These are phyloP conservation scores for Pugionium dolabratum DNA, from an alignment of 345 rosid species.

Conservation along the genomic window DNA sequence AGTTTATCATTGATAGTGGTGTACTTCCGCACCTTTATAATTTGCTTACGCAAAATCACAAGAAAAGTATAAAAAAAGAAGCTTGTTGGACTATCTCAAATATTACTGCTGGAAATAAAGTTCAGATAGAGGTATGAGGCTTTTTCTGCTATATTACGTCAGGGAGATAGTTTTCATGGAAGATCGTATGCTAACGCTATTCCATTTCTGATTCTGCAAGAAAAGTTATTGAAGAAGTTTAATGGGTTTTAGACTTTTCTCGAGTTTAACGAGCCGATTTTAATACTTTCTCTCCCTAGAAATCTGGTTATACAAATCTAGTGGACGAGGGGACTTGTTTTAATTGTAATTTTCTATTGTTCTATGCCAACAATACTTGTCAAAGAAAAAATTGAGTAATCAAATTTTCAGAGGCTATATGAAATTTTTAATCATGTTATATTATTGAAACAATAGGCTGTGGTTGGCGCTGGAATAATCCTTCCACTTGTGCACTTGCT, in stretches of 20 bases:
- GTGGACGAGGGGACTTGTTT: background rate
- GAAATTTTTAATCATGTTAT: background rate
- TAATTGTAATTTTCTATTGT: constrained; percentile 3
- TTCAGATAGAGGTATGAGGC: constrained; percentile 71
- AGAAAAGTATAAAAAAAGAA: constrained; percentile 85
- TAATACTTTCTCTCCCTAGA: constrained; percentile 2
- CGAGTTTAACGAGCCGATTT: background rate
- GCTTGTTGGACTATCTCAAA: constrained; percentile 95
- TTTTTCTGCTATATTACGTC: constrained; percentile 16
- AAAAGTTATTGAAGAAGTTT: constrained; percentile 2
- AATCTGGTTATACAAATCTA: background rate
- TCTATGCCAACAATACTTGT: constrained; percentile 5
- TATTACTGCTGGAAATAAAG: constrained; percentile 77
- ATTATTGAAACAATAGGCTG: constrained; percentile 52
- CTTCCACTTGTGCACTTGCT: constrained; percentile 78
- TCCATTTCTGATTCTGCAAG: constrained; percentile 11
- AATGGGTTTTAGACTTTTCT: constrained; percentile 2
- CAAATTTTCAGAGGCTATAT: constrained; percentile 11
- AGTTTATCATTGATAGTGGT: constrained; percentile 74
- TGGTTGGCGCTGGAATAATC: constrained; percentile 64
- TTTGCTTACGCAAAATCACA: constrained; percentile 72
- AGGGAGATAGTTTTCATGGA: constrained; percentile 13
- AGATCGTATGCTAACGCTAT: constrained; percentile 24
- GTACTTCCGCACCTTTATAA: constrained; percentile 70
- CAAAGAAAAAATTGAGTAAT: constrained; percentile 10